Percentiles rank a stretch among this genome's conserved stretches.
Evolutionary conservation across 2,329 filamentous ascomycete species (phyloP).

Genomic region (Botrytis hyacinthi): DNA sequence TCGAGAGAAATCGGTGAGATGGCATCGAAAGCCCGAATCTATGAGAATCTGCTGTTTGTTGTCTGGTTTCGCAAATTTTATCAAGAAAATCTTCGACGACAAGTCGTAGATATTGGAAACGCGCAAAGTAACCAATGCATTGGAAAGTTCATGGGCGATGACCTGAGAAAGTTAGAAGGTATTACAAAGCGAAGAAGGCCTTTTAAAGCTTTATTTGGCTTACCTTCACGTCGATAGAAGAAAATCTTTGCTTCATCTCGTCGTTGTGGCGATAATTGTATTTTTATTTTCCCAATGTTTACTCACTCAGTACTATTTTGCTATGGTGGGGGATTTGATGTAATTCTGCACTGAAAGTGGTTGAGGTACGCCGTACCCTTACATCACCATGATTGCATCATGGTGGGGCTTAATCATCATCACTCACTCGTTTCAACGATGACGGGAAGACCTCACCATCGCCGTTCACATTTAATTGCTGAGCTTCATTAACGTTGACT

Average conservation of each 20-base stretch:
- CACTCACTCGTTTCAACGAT: neutral
- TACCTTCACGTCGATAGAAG: constrained; percentile 74
- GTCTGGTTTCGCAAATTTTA: constrained; percentile 92
- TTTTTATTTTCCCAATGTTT: neutral
- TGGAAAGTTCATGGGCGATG: constrained; percentile 88
- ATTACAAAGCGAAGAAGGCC: constrained; percentile 6
- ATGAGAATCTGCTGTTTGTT: constrained; percentile 86
- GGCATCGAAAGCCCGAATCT: constrained; percentile 93
- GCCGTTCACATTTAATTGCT: neutral
- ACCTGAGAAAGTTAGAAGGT: constrained; percentile 53
- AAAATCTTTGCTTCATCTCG: constrained; percentile 75
- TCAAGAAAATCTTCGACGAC: constrained; percentile 88
- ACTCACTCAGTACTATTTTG: neutral
- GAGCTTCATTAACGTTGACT: neutral
- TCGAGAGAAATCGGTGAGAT: constrained; percentile 86
- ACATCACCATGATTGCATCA: constrained; percentile 1
- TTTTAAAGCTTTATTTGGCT: neutral
- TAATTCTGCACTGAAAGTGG: neutral
- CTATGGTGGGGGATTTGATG: constrained; percentile 8
- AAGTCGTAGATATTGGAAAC: constrained; percentile 95
- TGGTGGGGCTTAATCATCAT: neutral
- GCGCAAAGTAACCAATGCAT: constrained; percentile 71
- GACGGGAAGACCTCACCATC: neutral
- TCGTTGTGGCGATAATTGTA: neutral
- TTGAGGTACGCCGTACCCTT: neutral